phyloP scores from a whole-genome alignment of 2,329 filamentous ascomycete species.

The Fusarium sp. region DNA sequence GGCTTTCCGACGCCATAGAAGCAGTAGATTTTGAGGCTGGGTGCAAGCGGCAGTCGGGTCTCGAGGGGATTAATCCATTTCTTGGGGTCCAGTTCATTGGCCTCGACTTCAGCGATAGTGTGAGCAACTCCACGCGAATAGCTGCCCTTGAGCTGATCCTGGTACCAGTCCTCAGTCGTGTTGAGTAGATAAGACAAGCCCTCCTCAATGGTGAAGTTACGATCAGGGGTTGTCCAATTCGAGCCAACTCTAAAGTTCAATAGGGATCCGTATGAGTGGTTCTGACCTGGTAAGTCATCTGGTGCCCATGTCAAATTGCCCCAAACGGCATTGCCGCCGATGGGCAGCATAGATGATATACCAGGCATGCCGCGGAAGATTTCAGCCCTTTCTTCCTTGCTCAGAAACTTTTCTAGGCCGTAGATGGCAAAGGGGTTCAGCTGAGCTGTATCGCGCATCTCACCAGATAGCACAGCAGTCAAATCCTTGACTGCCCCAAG shows the following conservation, averaged over 20 bases:
- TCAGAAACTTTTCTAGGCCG: constrained; percentile 94
- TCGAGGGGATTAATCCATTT: constrained; percentile 98
- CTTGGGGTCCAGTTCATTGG: constrained; percentile 77
- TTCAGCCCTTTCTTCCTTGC: constrained; percentile 88
- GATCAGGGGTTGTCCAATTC: constrained; percentile 72
- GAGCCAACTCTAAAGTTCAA: constrained; percentile 81
- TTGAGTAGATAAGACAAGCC: constrained; percentile 82
- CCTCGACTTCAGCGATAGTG: constrained; percentile 82
- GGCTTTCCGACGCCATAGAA: constrained; percentile 97
- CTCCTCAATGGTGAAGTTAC: constrained; percentile 85
- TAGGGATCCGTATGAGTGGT: constrained; percentile 81
- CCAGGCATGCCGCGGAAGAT: constrained; percentile 98
- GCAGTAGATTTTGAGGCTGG: constrained; percentile 93
- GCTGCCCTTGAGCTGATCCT: constrained; percentile 74
- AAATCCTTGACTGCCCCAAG: constrained; percentile 92
- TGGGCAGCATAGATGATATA: constrained; percentile 94
- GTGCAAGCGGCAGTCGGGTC: constrained; percentile 85
- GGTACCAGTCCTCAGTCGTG: constrained; percentile 88
- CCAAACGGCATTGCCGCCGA: constrained; percentile 96
- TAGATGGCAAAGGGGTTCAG: constrained; percentile 97
- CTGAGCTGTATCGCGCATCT: constrained; percentile 98
- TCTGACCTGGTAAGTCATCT: constrained; percentile 82
- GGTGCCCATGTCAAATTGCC: constrained; percentile 89
- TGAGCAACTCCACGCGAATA: constrained; percentile 93
- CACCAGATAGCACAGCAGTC: constrained; percentile 90